These are phyloP conservation scores for Clarireedia homoeocarpa DNA, from an alignment of 2,329 filamentous ascomycete genomes.

Conservation along the genomic window DNA sequence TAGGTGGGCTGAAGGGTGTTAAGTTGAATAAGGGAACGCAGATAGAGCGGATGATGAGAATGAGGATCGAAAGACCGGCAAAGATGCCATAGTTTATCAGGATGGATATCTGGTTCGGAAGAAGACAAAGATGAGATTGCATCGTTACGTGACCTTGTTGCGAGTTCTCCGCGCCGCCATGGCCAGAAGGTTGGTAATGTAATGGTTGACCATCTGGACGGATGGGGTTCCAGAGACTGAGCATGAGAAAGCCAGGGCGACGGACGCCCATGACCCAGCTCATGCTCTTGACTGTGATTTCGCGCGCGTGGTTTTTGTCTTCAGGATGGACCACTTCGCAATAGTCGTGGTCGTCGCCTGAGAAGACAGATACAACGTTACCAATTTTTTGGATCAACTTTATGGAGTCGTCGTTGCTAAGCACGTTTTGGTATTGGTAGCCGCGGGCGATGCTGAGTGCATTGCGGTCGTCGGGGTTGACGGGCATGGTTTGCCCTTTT, in stretches of 20 bases:
- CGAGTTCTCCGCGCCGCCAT: conserved; percentile 27
- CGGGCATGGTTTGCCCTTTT: conserved; percentile 46
- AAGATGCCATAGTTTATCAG: conserved; percentile 72
- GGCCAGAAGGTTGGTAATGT: conserved; percentile 19
- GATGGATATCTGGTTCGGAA: conserved; percentile 80
- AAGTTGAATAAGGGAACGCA: conserved; percentile 49
- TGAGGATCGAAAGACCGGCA: conserved; percentile 42
- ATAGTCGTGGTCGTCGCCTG: conserved; percentile 96
- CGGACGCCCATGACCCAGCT: conserved; percentile 96
- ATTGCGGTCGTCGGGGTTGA: conserved; percentile 61
- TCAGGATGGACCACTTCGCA: conserved; percentile 75
- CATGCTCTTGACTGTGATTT: conserved; percentile 93
- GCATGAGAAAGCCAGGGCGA: conserved; percentile 76
- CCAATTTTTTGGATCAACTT: conserved; percentile 71
- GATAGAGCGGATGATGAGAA: conserved; percentile 46
- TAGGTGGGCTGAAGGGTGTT: conserved; percentile 17
- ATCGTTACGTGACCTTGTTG: conserved; percentile 48
- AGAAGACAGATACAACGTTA: conserved; percentile 80
- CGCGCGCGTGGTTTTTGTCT: conserved; percentile 50
- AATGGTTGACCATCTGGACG: conserved; percentile 49
- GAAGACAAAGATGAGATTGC: conserved; percentile 82
- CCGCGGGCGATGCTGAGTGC: conserved; percentile 70
- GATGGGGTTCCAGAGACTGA: conserved; percentile 88
- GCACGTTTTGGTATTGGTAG: conserved; percentile 96
- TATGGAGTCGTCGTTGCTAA: conserved; percentile 67